These are phyloP conservation scores for Acanthamoeba healyi DNA, from an alignment of 208 protist genomes.

Conservation along the genomic window DNA sequence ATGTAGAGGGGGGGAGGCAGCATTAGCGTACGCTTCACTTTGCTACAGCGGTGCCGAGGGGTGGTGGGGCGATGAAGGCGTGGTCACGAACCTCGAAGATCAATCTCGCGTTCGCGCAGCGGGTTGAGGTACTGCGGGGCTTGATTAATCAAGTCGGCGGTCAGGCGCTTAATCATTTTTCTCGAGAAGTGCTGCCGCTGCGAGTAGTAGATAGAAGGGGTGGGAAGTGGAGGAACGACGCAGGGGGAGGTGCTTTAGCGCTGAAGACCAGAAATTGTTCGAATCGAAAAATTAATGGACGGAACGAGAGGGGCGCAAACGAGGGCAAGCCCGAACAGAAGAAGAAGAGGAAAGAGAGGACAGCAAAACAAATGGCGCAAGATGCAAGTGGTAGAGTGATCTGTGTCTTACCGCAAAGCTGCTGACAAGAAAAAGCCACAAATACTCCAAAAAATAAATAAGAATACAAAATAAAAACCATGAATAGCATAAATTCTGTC, in stretches of 20 bases:
- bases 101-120: constrained; percentile 88
- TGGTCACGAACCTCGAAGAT: constrained; percentile 85
- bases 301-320: not conserved
- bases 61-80: not conserved
- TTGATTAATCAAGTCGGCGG: constrained; percentile 87
- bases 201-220: not conserved
- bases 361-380: constrained; percentile 24
- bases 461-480: not conserved
- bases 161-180: constrained; percentile 81
- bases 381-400: constrained; percentile 13
- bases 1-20: not conserved
- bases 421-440: not conserved
- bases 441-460: not conserved
- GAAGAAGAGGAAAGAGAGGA: not conserved
- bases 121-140: constrained; percentile 86
- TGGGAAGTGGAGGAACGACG: not conserved
- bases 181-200: no score
- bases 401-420: constrained; percentile 42
- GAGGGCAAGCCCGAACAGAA: not conserved
- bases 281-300: constrained; percentile 5
- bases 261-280: not conserved
- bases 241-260: not conserved
- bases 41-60: not conserved
- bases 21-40: not conserved
- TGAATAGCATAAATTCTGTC: no score